phyloP scores from a whole-genome alignment of 2,329 filamentous ascomycete genomes.

The Penicillium sp. region DNA sequence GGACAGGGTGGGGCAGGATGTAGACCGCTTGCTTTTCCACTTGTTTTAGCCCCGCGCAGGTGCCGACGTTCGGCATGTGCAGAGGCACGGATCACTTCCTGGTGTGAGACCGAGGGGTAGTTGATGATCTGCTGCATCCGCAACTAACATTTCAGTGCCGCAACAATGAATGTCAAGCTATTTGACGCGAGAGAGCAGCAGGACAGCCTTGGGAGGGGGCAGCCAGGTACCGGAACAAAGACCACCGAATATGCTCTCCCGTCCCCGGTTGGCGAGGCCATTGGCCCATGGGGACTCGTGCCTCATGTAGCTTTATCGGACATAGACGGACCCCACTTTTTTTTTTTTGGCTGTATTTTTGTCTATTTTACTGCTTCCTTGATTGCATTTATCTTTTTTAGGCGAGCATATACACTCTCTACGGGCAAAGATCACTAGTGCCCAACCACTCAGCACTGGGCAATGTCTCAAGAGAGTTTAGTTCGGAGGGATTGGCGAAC shows the following conservation, averaged over 20 bases:
- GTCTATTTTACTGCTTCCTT: neutral
- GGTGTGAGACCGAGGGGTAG: constrained; percentile 10
- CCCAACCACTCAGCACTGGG: constrained; percentile 3
- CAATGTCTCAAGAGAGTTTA: neutral
- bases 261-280: neutral
- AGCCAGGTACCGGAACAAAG: neutral
- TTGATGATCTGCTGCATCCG: neutral
- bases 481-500: neutral
- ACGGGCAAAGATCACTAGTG: constrained; percentile 2
- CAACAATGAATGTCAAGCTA: neutral
- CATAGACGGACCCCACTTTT: neutral
- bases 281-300: neutral
- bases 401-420: neutral
- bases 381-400: neutral
- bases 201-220: neutral
- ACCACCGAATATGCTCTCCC: neutral
- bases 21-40: neutral
- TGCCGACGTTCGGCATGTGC: neutral
- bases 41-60: neutral
- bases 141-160: neutral
- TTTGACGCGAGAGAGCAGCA: too few species aligned
- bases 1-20: neutral
- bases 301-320: neutral
- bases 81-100: constrained; percentile 10
- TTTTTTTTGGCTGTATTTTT: neutral